phyloP scores from a whole-genome alignment of 176 grass and related monocot genomes.

The Melocanna baccifera region DNA sequence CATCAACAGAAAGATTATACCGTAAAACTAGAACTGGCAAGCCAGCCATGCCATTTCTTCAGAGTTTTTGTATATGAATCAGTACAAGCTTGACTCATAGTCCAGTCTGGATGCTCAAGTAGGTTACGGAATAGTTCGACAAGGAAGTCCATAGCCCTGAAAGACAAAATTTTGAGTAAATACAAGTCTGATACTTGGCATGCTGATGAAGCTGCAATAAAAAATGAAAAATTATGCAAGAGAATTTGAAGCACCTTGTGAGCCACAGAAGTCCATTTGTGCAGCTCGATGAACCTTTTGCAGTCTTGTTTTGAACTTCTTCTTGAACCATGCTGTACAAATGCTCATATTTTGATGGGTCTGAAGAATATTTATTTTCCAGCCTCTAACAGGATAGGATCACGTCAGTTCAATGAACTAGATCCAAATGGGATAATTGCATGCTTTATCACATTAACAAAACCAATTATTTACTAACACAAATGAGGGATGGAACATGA shows the following conservation, averaged over 20 bases:
- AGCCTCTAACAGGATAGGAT: slow-evolving; percentile 58
- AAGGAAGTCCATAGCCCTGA: slow-evolving; percentile 95
- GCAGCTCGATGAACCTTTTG: slow-evolving; percentile 86
- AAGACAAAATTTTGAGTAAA: slow-evolving; percentile 16
- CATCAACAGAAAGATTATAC: slow-evolving; percentile 35
- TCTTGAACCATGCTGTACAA: slow-evolving; percentile 87
- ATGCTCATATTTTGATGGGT: slow-evolving; percentile 74
- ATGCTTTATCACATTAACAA: background rate
- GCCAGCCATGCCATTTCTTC: slow-evolving; percentile 98
- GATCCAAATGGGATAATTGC: background rate
- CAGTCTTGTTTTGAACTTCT: slow-evolving; percentile 85
- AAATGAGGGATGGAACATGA: slow-evolving; percentile 9
- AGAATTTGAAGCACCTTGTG: slow-evolving; percentile 58
- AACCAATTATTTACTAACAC: background rate
- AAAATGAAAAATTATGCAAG: background rate
- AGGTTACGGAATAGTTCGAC: slow-evolving; percentile 86
- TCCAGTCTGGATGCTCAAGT: slow-evolving; percentile 81
- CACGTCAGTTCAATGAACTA: background rate
- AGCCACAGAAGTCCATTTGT: slow-evolving; percentile 98
- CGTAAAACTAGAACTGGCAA: slow-evolving; percentile 91
- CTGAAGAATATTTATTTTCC: slow-evolving; percentile 73
- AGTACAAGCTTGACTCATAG: slow-evolving; percentile 84
- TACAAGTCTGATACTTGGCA: background rate
- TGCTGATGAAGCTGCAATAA: background rate
- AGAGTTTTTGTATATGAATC: slow-evolving; percentile 91